phyloP scores from a whole-genome alignment of 2,329 filamentous ascomycete genomes.

The Pestalotiopsis sp. region DNA sequence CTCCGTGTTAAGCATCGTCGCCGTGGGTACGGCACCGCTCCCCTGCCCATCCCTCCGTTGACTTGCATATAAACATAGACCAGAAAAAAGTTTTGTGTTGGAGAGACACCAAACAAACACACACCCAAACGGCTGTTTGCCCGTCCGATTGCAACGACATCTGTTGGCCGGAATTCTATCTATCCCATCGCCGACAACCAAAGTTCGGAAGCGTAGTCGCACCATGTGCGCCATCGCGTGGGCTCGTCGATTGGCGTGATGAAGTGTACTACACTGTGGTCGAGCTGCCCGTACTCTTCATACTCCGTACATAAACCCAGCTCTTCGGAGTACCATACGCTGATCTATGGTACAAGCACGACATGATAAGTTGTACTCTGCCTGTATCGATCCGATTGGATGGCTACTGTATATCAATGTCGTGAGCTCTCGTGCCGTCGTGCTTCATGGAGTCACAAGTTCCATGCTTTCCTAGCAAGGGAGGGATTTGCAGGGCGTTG shows the following conservation, averaged over 20 bases:
- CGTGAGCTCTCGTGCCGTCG: neutral
- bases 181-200: neutral
- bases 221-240: neutral
- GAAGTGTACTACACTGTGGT: neutral
- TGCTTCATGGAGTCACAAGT: constrained; percentile 4
- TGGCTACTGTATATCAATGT: neutral
- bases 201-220: neutral
- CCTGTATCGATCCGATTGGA: neutral
- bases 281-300: neutral
- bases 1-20: constrained; percentile 14
- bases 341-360: neutral
- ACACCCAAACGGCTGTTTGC: neutral
- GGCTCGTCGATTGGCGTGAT: neutral
- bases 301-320: neutral
- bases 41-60: neutral
- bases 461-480: constrained; percentile 7
- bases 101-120: neutral
- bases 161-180: neutral
- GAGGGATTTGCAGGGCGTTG: constrained; percentile 6
- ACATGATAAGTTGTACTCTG: neutral
- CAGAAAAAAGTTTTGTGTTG: neutral
- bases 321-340: neutral
- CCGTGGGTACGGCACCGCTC: constrained; percentile 7
- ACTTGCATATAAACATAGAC: neutral
- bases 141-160: neutral